Evolutionary conservation across 73 alveolate species (phyloP).

Genomic region (Paramecium sexaurelia): DNA sequence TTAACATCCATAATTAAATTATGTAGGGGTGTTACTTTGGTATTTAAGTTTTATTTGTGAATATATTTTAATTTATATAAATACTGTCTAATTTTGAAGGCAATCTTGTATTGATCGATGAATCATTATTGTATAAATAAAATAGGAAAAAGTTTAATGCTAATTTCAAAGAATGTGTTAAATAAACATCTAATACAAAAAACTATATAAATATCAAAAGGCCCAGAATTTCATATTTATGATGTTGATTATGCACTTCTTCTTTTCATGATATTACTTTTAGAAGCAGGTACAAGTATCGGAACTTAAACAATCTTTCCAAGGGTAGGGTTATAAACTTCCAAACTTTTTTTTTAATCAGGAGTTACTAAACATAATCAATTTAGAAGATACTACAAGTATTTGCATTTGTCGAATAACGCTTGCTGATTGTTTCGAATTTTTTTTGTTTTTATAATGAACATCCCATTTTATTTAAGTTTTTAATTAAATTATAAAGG

Average conservation of each 20-base stretch:
- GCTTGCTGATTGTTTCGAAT: background rate
- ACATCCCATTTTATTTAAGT: background rate
- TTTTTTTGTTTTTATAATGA: background rate
- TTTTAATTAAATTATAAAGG: background rate
- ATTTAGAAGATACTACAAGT: background rate
- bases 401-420: background rate
- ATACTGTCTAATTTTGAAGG: background rate
- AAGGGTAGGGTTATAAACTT: slow-evolving; percentile 10
- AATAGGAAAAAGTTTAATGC: no score
- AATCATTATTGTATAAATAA: background rate
- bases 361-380: background rate
- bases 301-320: background rate
- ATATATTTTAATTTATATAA: background rate
- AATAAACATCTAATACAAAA: background rate
- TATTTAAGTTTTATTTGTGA: background rate
- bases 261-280: background rate
- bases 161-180: background rate
- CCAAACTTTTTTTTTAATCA: background rate
- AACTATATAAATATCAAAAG: background rate
- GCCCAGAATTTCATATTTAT: background rate
- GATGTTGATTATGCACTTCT: background rate
- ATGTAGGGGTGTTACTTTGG: background rate
- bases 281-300: slow-evolving; percentile 30
- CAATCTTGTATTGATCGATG: background rate
- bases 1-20: background rate